A percentile compares a stretch with the other conserved stretches of the same genome.
phyloP scores from a whole-genome alignment of 306 rosid genomes.

The Oemleria cerasiformis region DNA sequence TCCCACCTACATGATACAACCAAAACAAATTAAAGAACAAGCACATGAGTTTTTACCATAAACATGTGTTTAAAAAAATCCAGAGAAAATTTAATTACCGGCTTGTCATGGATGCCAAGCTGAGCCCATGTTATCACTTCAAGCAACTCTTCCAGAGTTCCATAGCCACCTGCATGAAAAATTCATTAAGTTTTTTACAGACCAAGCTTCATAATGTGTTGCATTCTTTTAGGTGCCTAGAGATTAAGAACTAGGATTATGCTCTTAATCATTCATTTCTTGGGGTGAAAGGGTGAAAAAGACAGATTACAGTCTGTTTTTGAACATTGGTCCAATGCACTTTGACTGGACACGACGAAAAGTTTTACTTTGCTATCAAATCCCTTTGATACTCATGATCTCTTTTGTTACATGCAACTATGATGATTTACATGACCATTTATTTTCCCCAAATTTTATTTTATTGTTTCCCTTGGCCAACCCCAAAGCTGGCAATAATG shows the following conservation, averaged over 20 bases:
- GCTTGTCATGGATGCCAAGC: constrained; percentile 97
- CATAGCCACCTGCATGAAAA: constrained; percentile 81
- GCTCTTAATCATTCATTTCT: constrained; percentile 6
- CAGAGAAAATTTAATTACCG: constrained; percentile 42
- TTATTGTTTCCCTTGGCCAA: neutral
- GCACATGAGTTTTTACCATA: neutral
- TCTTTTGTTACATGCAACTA: neutral
- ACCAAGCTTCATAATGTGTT: neutral
- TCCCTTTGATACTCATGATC: neutral
- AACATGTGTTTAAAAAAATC: neutral
- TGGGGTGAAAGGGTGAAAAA: constrained; percentile 11
- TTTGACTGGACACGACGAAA: neutral
- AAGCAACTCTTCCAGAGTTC: constrained; percentile 95
- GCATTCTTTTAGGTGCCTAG: neutral
- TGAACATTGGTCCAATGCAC: neutral
- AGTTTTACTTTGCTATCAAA: neutral
- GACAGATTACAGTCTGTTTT: constrained; percentile 8
- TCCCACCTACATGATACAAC: constrained; percentile 57
- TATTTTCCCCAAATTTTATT: neutral
- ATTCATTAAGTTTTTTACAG: neutral
- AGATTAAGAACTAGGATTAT: neutral
- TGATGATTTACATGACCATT: neutral
- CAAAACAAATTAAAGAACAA: neutral
- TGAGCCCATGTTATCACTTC: constrained; percentile 99
- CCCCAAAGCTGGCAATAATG: neutral